A percentile compares a stretch with the other conserved stretches of the same genome.
Evolutionary conservation across 2,329 filamentous ascomycete genomes (phyloP).

Genomic region (Diatrype stigma): DNA sequence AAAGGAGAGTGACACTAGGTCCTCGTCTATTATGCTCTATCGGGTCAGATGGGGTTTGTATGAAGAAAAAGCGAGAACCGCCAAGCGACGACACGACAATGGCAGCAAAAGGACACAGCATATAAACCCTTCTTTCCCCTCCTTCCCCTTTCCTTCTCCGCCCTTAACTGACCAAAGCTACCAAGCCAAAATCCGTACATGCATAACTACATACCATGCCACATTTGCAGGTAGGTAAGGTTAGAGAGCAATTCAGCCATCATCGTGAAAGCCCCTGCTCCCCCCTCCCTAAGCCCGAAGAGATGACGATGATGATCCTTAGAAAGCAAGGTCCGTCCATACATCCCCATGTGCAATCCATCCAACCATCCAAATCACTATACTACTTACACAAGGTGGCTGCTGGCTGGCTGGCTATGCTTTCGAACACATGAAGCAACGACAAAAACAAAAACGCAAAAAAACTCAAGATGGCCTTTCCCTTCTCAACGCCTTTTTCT

Average conservation of each 20-base stretch:
- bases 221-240: background rate
- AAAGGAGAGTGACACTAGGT: no score
- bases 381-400: background rate
- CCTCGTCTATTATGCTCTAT: no score
- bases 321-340: background rate
- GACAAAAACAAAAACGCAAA: no score
- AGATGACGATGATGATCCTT: background rate
- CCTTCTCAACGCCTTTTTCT: no score
- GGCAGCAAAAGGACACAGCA: background rate
- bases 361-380: background rate
- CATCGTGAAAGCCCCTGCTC: background rate
- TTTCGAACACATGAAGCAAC: no score
- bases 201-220: background rate
- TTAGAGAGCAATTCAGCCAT: background rate
- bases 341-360: background rate
- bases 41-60: background rate
- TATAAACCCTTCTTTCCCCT: background rate
- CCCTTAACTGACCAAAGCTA: background rate
- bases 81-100: background rate
- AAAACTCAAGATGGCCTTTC: no score
- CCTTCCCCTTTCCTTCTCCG: background rate
- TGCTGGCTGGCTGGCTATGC: background rate
- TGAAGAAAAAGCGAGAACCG: background rate
- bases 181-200: background rate
- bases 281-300: background rate